Conservation (phyloP, 2,329 filamentous ascomycete species). For the Aspergillus phoenicis region DNA sequence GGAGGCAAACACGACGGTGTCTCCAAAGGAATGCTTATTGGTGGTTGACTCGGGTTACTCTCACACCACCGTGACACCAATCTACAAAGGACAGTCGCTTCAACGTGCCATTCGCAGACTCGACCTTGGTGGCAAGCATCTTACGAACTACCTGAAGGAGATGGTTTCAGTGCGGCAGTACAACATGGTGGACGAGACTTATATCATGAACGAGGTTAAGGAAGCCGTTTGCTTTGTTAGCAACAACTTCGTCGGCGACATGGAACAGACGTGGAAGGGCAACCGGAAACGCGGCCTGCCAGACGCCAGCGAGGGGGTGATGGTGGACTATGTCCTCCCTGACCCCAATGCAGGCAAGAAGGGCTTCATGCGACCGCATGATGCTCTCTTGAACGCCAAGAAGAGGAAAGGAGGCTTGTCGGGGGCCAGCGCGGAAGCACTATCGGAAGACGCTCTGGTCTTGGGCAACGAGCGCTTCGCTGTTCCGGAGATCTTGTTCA, state of each 20-base stretch:
- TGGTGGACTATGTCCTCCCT: constrained; percentile 89
- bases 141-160: constrained; percentile 91
- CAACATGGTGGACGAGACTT: constrained; percentile 90
- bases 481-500: constrained; percentile 88
- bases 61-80: constrained; percentile 84
- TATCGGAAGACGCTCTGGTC: constrained; percentile 77
- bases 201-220: constrained; percentile 95
- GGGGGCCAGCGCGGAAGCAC: constrained; percentile 48
- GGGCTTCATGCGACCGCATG: constrained; percentile 76
- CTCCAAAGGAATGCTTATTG: constrained; percentile 77
- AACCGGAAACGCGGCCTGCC: constrained; percentile 50
- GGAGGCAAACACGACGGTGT: constrained; percentile 44
- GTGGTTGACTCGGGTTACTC: constrained; percentile 92
- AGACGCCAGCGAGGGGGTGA: constrained; percentile 53
- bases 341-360: constrained; percentile 68
- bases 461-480: constrained; percentile 90
- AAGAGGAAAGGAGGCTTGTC: constrained; percentile 53
- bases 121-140: constrained; percentile 86
- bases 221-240: constrained; percentile 85
- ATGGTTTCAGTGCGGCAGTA: constrained; percentile 88
- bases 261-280: constrained; percentile 84
- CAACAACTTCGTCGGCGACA: constrained; percentile 71
- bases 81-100: constrained; percentile 77
- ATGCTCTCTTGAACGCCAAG: constrained; percentile 63
- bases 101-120: constrained; percentile 81